Base-by-base conservation (phyloP, 1,139 yeast genomes). In the Kurtzmaniella quercitrusa region DNA sequence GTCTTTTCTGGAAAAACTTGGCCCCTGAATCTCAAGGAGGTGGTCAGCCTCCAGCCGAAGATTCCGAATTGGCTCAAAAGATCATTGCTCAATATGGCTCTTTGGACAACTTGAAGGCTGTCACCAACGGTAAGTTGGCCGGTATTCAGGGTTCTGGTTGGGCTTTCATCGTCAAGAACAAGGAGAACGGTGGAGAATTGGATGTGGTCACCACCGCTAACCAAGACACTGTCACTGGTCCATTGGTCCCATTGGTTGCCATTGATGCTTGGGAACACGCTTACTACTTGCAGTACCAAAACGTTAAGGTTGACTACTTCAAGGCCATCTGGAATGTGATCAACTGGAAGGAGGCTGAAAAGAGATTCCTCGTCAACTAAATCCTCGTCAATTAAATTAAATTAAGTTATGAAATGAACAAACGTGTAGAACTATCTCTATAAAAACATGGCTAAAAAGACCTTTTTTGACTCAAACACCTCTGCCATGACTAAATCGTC, bases 201-300 rank as follows among this genome's bases (percentile, higher is more conserved):
- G 75, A 68, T 43, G 68, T 71, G 30, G 64, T 66, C 38, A 68
- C 75, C 44, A 71, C 77, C 44, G 56, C 57, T 44, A 70, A 72
- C 55, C 78, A 72, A 53, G 78, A 72, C 53, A 68, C 75, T n/a
- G 65, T 68, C 28, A 56, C 65, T 23, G 72, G 66, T 6, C 70
- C 72, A 6, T 64, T 57, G 43, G 66, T 65, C 42, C 73, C 76
- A 16, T 66, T 71, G 53, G 59, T 72, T 47, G 77, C 74, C 18
- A 68, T 72, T 54, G 78, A 72, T 55, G 74, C 76, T 41, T 72
- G 78, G 77, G 77, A 72, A 54, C 78, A 72, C 50, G 77, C 77
- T 44, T 72, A 71, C 58, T 72, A 72, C 59, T 66, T 71, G 52
- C 76, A 72, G 50, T 71, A 72, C 56, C 74, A 69, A 53, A 72